Conservation (phyloP, 345 rosid genomes). For the thale cress (Arabidopsis thaliana) region TAIR10.1 NC_003076.8:18549001-18549500, state of each 20-base stretch:
- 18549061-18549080: neutral
- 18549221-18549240: neutral
- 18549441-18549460: too few relatives aligned
- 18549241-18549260: neutral
- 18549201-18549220: too few relatives aligned
- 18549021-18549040: neutral
- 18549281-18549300: slow-evolving; percentile 12
- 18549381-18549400: too few relatives aligned
- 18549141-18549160: slow-evolving; percentile 18
- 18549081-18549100: too few relatives aligned
- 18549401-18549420: too few relatives aligned
- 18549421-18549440: too few relatives aligned
- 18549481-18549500: too few relatives aligned
- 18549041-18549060: neutral
- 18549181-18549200: slow-evolving; percentile 20
- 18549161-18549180: slow-evolving; percentile 36
- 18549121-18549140: neutral
- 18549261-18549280: neutral
- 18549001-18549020: neutral
- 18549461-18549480: too few relatives aligned
- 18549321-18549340: neutral
- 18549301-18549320: neutral
- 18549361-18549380: neutral
- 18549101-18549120: neutral
- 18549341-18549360: neutral